A percentile compares a stretch with the other conserved stretches of the same genome.
These are phyloP conservation scores for Tulasnella sp. DNA, from an alignment of 768 basidiomycete species.

Conservation along the genomic window DNA sequence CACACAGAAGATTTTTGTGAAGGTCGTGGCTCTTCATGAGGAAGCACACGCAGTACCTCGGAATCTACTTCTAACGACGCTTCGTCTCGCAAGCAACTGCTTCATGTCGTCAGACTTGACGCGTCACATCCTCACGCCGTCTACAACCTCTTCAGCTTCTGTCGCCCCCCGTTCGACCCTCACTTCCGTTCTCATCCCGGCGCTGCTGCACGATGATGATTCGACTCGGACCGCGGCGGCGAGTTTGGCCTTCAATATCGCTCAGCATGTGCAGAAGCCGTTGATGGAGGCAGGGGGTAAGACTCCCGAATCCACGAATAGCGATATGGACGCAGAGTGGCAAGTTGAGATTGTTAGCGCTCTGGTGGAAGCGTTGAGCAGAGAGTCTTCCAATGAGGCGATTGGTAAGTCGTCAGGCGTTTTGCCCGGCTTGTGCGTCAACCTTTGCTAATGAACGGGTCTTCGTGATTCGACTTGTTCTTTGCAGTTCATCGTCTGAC, in stretches of 20 bases:
- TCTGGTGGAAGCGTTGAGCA: conserved; percentile 63
- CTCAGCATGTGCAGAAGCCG: conserved; percentile 51
- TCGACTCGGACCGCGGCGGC: conserved; percentile 68
- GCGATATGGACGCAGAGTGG: conserved; percentile 33
- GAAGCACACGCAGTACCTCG: conserved; percentile 25
- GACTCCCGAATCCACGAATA: not conserved
- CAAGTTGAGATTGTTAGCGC: conserved; percentile 75
- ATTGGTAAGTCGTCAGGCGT: conserved; percentile 62
- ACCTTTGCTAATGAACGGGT: not conserved
- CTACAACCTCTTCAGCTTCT: not conserved
- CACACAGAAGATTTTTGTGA: not conserved
- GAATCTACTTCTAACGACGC: conserved; percentile 50
- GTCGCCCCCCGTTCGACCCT: conserved; percentile 26
- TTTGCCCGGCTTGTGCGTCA: too few relatives aligned
- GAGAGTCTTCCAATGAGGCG: conserved; percentile 65
- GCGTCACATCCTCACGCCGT: conserved; percentile 30
- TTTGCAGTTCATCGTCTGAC: conserved; percentile 64
- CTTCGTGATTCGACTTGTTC: conserved; percentile 1
- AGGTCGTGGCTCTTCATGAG: not conserved
- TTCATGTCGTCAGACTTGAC: conserved; percentile 39
- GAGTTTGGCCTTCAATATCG: conserved; percentile 67
- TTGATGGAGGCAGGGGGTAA: conserved; percentile 33
- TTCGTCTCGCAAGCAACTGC: conserved; percentile 59
- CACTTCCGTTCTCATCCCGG: conserved; percentile 49
- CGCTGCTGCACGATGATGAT: conserved; percentile 51